Evolutionary conservation across 306 rosid genomes (phyloP).

Genomic region (Pyrus bretschneideri): DNA sequence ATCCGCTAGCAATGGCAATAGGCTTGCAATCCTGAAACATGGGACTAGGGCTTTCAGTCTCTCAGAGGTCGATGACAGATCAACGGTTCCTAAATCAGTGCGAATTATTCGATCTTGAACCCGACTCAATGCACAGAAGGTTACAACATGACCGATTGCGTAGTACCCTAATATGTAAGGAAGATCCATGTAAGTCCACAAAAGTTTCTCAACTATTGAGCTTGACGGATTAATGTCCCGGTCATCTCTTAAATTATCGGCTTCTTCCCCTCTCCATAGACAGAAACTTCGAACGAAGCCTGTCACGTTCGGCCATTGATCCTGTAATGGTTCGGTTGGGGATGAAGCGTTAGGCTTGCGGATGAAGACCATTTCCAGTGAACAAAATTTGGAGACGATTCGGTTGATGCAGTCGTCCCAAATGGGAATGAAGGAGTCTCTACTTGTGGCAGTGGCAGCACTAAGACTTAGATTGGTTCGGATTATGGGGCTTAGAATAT

Average conservation of each 20-base stretch:
- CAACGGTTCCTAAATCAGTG: slow-evolving; percentile 53
- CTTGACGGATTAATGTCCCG: slow-evolving; percentile 41
- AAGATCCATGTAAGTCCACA: slow-evolving; percentile 68
- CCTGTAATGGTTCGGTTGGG: slow-evolving; percentile 36
- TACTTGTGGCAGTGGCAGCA: slow-evolving; percentile 20
- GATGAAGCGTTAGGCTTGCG: slow-evolving; percentile 40
- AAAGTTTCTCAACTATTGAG: slow-evolving; percentile 40
- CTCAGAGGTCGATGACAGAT: slow-evolving; percentile 45
- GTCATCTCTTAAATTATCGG: slow-evolving; percentile 39
- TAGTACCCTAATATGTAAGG: slow-evolving; percentile 79
- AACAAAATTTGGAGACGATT: slow-evolving; percentile 50
- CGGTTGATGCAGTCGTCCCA: slow-evolving; percentile 94
- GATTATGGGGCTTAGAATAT: slow-evolving; percentile 53
- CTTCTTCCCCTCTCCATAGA: slow-evolving; percentile 91
- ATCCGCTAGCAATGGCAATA: slow-evolving; percentile 53
- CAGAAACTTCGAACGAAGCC: slow-evolving; percentile 66
- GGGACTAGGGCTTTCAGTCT: slow-evolving; percentile 61
- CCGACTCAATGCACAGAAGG: slow-evolving; percentile 75
- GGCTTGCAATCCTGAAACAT: slow-evolving; percentile 50
- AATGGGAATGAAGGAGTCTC: slow-evolving; percentile 65
- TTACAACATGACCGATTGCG: slow-evolving; percentile 49
- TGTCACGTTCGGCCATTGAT: slow-evolving; percentile 80
- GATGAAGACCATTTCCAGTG: slow-evolving; percentile 31
- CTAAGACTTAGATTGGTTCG: slow-evolving; percentile 40
- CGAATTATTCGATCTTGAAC: slow-evolving; percentile 40